Evolutionary conservation across 345 rosid species (phyloP).

Genomic region (Populus nigra): DNA sequence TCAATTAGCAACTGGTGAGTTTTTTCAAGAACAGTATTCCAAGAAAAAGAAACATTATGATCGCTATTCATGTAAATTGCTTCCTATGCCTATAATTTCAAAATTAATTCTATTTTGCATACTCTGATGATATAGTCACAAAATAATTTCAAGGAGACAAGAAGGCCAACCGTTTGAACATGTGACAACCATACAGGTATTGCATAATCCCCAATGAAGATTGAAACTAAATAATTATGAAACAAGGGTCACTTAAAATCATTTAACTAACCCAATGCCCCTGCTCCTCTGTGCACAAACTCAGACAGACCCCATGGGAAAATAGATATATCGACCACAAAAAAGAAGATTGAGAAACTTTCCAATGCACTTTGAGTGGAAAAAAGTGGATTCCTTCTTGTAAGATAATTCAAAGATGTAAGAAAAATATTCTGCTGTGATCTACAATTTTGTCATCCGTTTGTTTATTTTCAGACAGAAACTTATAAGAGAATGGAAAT

Average conservation of each 20-base stretch:
- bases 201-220: not conserved
- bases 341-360: not conserved
- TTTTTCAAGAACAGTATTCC: not conserved
- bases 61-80: too few relatives aligned
- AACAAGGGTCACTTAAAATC: not conserved
- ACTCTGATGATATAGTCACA: not conserved
- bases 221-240: not conserved
- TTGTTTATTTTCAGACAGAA: not conserved
- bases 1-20: not conserved
- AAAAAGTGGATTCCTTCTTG: not conserved
- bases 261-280: not conserved
- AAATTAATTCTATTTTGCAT: too few relatives aligned
- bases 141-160: not conserved
- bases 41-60: not conserved
- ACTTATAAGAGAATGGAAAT: not conserved
- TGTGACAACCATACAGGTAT: not conserved
- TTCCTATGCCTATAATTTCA: not conserved
- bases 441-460: not conserved
- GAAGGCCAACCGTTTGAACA: not conserved
- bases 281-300: not conserved
- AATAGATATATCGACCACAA: not conserved
- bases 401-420: too few relatives aligned
- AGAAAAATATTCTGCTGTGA: not conserved
- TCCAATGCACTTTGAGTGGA: not conserved
- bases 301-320: not conserved